Evolutionary conservation across 345 rosid species (phyloP), one percentile per base, ranked within the genome.

Genomic region (Iberis pinnata): DNA sequence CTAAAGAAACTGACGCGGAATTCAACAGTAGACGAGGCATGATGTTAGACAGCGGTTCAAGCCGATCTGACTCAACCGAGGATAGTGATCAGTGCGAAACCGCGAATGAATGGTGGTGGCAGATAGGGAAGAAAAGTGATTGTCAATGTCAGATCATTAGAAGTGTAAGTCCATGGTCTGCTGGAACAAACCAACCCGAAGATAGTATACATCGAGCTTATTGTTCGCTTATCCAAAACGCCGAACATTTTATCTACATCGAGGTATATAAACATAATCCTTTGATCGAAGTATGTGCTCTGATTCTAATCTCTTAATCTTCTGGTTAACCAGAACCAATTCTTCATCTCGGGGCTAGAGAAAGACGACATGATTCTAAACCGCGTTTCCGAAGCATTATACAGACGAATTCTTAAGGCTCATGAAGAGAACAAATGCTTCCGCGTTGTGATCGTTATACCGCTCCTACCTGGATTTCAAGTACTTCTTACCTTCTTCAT

Each of bases 391-490:
- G 96, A 87, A 67, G 81, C 92, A 15, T 53, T 90, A 55, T 84
- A 82, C 72, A 74, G 59, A 53, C 85, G 95, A 49, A 84, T 90
- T 61, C 3, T 79, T 39, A 76, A 19, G 68, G 98, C 96, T 32
- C 73, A 90, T 58, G 74, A 82, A 58, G 95, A 84, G 66, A 51
- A 76, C 17, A 78, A 71, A 41, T 65, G 78, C 56, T 87, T 90
- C 51, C 75, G 95, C 31, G 89, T 79, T 12, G 78, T 90, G 61
- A 31, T 90, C 53, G 82, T 86, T 71, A 49, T 86, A 59, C 98
- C 98, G 1, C 92, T 90, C 61, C 61, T 80, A 53, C 95, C 98
- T 54, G 98, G 98, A 41, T 90, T 90, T 78, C 96, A 90, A 92
- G 97, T 88, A 55, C 15, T 12, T 14, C 17, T 17, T 26, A 35